phyloP scores from a whole-genome alignment of 2,329 filamentous ascomycete species.

The Penicillium sp. region DNA sequence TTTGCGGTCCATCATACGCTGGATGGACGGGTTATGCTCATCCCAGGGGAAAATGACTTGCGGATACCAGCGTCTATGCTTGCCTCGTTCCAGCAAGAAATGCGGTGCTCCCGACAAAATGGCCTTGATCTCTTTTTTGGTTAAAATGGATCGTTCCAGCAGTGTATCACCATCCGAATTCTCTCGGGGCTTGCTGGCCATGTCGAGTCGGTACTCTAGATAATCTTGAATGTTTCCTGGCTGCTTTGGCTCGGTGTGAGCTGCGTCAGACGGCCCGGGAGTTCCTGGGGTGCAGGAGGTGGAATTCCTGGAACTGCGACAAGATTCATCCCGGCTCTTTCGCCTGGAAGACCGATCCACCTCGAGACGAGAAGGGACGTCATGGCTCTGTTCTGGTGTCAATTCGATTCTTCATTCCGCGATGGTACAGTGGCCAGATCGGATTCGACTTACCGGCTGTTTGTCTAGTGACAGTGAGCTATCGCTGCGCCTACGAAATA shows the following conservation, averaged over 20 bases:
- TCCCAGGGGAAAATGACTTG: conserved; percentile 52
- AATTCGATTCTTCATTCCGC: no score
- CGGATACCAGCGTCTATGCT: conserved; percentile 45
- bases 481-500: conserved; percentile 30
- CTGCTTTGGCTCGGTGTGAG: conserved; percentile 30
- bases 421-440: background rate
- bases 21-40: conserved; percentile 41
- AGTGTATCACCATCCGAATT: background rate
- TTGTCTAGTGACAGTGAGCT: background rate
- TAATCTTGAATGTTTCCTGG: conserved; percentile 33
- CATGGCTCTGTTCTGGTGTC: conserved; percentile 1
- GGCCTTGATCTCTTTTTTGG: conserved; percentile 43
- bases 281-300: conserved; percentile 7
- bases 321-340: conserved; percentile 1
- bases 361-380: background rate
- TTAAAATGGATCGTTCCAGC: conserved; percentile 21
- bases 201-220: conserved; percentile 28
- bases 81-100: conserved; percentile 50
- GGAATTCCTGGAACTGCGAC: conserved; percentile 3
- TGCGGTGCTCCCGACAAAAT: conserved; percentile 50
- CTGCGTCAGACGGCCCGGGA: conserved; percentile 11
- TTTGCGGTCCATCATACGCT: conserved; percentile 46
- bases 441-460: conserved; percentile 7
- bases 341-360: background rate
- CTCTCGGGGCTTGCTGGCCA: conserved; percentile 1